These are phyloP conservation scores for Exophiala aquamarina DNA, from an alignment of 2,329 filamentous ascomycete genomes.

Conservation along the genomic window DNA sequence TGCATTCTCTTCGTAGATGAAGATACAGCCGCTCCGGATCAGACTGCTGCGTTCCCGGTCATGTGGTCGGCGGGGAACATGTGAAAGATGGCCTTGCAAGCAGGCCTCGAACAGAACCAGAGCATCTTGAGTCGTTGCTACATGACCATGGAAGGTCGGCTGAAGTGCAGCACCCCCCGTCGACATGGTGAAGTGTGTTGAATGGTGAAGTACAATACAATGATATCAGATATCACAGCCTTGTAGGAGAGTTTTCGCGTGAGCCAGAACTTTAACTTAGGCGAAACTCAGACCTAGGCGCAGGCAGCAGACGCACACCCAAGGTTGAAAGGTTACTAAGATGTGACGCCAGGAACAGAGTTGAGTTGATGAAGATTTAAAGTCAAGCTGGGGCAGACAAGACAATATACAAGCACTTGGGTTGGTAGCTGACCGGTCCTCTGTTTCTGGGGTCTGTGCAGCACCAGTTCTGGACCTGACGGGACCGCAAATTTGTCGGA, in stretches of 20 bases:
- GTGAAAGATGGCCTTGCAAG: constrained; percentile 66
- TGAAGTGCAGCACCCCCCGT: constrained; percentile 49
- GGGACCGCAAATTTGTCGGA: too few relatives aligned
- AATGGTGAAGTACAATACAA: background rate
- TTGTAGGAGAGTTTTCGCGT: constrained; percentile 2
- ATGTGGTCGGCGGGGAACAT: constrained; percentile 80
- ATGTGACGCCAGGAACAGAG: constrained; percentile 1
- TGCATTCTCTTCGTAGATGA: constrained; percentile 88
- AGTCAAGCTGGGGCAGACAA: background rate
- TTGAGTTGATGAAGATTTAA: constrained; percentile 7
- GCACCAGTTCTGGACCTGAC: too few relatives aligned
- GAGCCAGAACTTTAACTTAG: constrained; percentile 19
- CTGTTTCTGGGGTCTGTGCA: too few relatives aligned
- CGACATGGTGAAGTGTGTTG: constrained; percentile 23
- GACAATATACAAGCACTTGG: constrained; percentile 6
- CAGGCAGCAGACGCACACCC: background rate
- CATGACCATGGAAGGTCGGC: constrained; percentile 67
- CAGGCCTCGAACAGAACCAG: constrained; percentile 79
- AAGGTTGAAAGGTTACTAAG: constrained; percentile 5
- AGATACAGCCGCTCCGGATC: constrained; percentile 80
- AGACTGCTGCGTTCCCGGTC: constrained; percentile 76
- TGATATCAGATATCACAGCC: background rate
- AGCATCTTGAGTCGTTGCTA: constrained; percentile 71
- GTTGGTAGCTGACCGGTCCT: too few relatives aligned
- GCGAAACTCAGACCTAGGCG: constrained; percentile 18